These are phyloP conservation scores for Colletotrichum destructivum DNA, from an alignment of 2,329 filamentous ascomycete species.

Conservation along the genomic window DNA sequence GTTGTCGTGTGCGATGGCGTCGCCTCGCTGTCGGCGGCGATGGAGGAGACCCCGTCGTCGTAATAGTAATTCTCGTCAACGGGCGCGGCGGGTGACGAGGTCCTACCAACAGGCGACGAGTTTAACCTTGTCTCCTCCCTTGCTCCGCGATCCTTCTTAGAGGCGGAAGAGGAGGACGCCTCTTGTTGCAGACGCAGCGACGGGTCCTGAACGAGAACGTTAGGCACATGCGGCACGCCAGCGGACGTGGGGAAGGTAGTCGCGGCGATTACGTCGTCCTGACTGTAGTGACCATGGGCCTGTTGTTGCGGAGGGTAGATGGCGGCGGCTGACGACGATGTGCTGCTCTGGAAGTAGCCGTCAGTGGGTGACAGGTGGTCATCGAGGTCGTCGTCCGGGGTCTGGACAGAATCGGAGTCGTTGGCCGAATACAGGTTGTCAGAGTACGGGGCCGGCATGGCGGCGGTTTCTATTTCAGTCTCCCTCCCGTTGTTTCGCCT, in stretches of 20 bases:
- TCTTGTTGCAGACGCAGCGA: constrained; percentile 56
- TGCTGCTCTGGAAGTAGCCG: constrained; percentile 62
- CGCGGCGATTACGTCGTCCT: constrained; percentile 44
- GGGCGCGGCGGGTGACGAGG: constrained; percentile 9
- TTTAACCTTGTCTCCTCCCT: constrained; percentile 57
- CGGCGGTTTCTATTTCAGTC: constrained; percentile 45
- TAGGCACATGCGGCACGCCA: constrained; percentile 61
- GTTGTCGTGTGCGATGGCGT: constrained; percentile 36
- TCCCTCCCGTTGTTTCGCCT: neutral
- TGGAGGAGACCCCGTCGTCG: constrained; percentile 35
- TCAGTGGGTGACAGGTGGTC: constrained; percentile 63
- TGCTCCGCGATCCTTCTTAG: constrained; percentile 61
- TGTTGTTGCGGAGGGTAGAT: constrained; percentile 45
- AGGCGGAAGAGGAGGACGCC: constrained; percentile 42
- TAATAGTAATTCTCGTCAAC: constrained; percentile 9
- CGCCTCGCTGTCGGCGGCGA: constrained; percentile 30
- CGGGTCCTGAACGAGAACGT: constrained; percentile 65
- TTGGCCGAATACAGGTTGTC: constrained; percentile 47
- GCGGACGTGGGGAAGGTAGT: constrained; percentile 46
- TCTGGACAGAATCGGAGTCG: constrained; percentile 36
- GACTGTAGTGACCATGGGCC: constrained; percentile 13
- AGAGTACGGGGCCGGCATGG: constrained; percentile 64
- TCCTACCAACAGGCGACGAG: constrained; percentile 38
- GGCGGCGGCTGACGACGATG: constrained; percentile 51
- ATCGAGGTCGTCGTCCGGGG: constrained; percentile 46